A percentile compares a stretch with the other conserved stretches of the same genome.
phyloP scores from a whole-genome alignment of 768 basidiomycete genomes.

The Heimioporus sp. region DNA sequence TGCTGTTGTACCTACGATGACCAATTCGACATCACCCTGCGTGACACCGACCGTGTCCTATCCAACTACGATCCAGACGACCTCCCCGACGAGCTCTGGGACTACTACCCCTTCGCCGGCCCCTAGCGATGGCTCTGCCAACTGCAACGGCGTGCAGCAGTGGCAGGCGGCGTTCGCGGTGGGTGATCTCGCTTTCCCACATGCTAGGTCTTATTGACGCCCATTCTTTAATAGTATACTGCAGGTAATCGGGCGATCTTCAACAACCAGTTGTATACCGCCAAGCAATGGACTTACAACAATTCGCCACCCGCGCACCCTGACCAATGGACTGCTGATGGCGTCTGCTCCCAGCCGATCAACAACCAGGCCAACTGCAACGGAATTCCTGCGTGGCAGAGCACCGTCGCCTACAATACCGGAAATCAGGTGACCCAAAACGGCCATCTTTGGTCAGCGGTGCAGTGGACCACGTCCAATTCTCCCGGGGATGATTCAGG shows the following conservation, averaged over 20 bases:
- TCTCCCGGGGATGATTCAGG: constrained; percentile 24
- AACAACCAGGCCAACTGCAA: constrained; percentile 21
- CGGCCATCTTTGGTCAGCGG: constrained; percentile 19
- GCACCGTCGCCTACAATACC: constrained; percentile 9
- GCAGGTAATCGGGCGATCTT: constrained; percentile 24
- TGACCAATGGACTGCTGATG: constrained; percentile 16
- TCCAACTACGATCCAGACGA: no score
- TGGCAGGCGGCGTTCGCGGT: constrained; percentile 27
- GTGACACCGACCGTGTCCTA: no score
- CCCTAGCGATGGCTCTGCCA: background rate
- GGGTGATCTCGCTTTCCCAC: rapidly evolving
- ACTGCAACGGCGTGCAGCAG: constrained; percentile 15
- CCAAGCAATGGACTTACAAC: constrained; percentile 27
- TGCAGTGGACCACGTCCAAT: constrained; percentile 24
- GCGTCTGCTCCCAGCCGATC: constrained; percentile 18
- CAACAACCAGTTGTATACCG: constrained; percentile 18
- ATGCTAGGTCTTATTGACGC: rapidly evolving
- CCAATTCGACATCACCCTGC: no score
- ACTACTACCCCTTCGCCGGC: background rate
- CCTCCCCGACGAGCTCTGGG: background rate
- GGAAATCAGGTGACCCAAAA: constrained; percentile 19
- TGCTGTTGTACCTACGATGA: no score
- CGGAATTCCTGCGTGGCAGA: constrained; percentile 21
- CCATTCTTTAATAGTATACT: constrained; percentile 17
- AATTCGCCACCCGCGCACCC: constrained; percentile 11